Evolutionary conservation across 345 rosid species (phyloP).

Genomic region (Erucastrum elatum): DNA sequence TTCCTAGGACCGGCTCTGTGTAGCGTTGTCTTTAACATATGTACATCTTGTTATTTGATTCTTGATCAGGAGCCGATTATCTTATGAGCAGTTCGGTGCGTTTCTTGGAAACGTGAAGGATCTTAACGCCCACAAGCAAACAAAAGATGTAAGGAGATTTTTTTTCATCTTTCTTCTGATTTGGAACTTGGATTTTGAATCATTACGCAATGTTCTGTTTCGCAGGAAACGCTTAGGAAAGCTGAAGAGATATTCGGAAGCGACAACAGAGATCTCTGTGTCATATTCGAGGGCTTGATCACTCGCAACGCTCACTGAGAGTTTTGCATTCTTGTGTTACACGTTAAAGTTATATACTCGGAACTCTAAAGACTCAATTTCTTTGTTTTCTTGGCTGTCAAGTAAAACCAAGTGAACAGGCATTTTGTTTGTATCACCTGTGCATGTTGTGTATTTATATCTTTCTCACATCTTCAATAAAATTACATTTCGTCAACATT

Average conservation of each 20-base stretch:
- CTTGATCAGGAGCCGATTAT: slow-evolving; percentile 46
- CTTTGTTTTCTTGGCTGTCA: background rate
- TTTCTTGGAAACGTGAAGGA: slow-evolving; percentile 94
- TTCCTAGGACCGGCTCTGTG: too few species aligned
- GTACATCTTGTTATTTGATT: background rate
- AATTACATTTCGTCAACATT: background rate
- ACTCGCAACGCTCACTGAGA: slow-evolving; percentile 63
- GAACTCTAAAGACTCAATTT: background rate
- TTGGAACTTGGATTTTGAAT: background rate
- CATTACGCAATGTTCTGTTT: background rate
- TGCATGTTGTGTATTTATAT: slow-evolving; percentile 8
- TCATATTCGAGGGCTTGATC: slow-evolving; percentile 77
- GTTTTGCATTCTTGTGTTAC: slow-evolving; percentile 23
- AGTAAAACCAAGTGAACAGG: slow-evolving; percentile 23
- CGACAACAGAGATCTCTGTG: slow-evolving; percentile 79
- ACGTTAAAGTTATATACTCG: background rate
- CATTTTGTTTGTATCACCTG: slow-evolving; percentile 28
- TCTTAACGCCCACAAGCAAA: slow-evolving; percentile 85
- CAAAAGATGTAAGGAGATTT: slow-evolving; percentile 59
- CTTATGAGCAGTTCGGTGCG: slow-evolving; percentile 90
- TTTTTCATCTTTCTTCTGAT: background rate
- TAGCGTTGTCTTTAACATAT: background rate
- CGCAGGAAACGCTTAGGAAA: slow-evolving; percentile 80
- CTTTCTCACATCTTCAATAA: slow-evolving; percentile 5
- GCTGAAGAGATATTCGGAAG: slow-evolving; percentile 82